Conservation (phyloP, 345 rosid species). For the Lumnitzera racemosa region DNA sequence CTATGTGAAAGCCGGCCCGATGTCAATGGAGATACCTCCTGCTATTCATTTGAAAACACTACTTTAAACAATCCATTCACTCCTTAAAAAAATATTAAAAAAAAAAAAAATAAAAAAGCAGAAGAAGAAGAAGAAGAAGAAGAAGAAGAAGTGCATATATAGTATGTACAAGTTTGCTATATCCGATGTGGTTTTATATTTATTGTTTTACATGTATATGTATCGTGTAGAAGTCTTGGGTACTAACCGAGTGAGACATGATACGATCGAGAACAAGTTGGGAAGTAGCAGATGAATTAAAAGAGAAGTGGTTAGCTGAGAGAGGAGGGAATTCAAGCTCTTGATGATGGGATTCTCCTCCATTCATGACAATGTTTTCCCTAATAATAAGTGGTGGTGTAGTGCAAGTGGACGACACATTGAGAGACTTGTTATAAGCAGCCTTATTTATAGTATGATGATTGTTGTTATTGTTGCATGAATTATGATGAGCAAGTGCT, state of each 20-base stretch:
- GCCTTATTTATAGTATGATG: neutral
- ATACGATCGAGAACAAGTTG: slow-evolving; percentile 96
- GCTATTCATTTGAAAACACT: slow-evolving; percentile 5
- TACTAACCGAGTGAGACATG: slow-evolving; percentile 79
- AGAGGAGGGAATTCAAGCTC: slow-evolving; percentile 17
- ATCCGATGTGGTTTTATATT: too few relatives aligned
- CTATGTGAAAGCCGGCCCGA: slow-evolving; percentile 97
- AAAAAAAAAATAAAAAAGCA: too few relatives aligned
- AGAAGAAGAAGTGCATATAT: too few relatives aligned
- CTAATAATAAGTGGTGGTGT: slow-evolving; percentile 52
- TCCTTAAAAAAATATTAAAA: too few relatives aligned
- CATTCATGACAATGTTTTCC: slow-evolving; percentile 31
- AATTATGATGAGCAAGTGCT: slow-evolving; percentile 28
- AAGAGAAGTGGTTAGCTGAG: slow-evolving; percentile 40
- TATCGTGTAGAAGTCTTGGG: too few relatives aligned
- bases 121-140: too few relatives aligned
- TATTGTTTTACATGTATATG: too few relatives aligned
- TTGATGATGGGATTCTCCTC: slow-evolving; percentile 21
- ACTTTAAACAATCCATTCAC: neutral
- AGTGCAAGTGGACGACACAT: slow-evolving; percentile 31
- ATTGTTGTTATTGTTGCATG: neutral
- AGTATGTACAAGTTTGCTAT: neutral
- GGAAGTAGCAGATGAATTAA: slow-evolving; percentile 65
- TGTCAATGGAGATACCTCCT: slow-evolving; percentile 90
- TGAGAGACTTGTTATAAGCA: slow-evolving; percentile 23